Conservation (phyloP, 495 filamentous ascomycete species). For the Beverwykella pulmonaria region DNA sequence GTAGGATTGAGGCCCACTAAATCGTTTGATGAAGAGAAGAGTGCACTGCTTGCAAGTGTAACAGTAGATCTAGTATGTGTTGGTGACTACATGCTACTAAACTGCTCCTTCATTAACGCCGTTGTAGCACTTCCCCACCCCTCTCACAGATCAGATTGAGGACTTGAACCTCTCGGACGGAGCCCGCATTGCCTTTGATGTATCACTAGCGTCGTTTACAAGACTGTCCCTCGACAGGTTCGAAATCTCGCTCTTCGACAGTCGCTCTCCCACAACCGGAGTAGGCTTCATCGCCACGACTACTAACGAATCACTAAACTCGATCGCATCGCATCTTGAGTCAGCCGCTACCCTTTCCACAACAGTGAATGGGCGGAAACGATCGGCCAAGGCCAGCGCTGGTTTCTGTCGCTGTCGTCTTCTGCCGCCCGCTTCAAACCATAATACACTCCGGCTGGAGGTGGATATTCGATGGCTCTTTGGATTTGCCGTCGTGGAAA, state of each 20-base stretch:
- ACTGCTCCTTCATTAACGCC: not conserved
- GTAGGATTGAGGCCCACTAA: not conserved
- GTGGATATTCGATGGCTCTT: slow-evolving; percentile 25
- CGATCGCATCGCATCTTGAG: slow-evolving; percentile 17
- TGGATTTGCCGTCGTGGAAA: slow-evolving; percentile 25
- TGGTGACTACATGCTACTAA: not conserved
- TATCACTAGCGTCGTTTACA: slow-evolving; percentile 26
- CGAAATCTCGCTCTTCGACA: slow-evolving; percentile 12
- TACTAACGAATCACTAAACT: slow-evolving; percentile 10
- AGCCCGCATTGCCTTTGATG: not conserved
- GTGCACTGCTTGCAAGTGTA: slow-evolving; percentile 12
- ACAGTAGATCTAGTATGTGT: slow-evolving; percentile 8
- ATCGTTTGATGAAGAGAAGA: slow-evolving; percentile 5
- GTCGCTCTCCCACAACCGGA: not conserved
- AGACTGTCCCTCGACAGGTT: slow-evolving; percentile 3
- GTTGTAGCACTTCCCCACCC: not conserved
- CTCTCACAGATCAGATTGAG: not conserved
- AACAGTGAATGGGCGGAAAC: slow-evolving; percentile 12
- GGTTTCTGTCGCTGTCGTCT: slow-evolving; percentile 18
- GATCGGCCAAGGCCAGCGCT: not conserved
- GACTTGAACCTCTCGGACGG: not conserved
- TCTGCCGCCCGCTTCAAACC: not conserved
- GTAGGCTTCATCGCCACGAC: slow-evolving; percentile 10
- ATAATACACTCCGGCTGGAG: not conserved
- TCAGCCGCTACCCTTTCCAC: slow-evolving; percentile 4